These are phyloP conservation scores for Pelargonium fulgidum DNA, from an alignment of 441 rosid genomes.

Conservation along the genomic window DNA sequence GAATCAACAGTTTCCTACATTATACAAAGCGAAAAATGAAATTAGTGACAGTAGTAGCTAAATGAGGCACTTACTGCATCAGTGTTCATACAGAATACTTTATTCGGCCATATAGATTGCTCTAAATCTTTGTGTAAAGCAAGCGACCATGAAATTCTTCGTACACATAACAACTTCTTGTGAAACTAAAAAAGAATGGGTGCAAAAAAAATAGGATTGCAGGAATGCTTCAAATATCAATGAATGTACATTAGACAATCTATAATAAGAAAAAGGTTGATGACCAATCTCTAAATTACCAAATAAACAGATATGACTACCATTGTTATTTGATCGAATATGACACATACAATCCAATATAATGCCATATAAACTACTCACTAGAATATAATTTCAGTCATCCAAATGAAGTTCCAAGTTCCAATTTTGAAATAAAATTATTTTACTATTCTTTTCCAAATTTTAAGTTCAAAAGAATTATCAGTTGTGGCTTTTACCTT, in stretches of 20 bases:
- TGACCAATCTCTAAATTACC: neutral
- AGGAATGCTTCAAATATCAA: neutral
- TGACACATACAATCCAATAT: neutral
- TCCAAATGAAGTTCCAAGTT: neutral
- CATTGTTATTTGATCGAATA: neutral
- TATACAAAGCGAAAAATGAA: conserved; percentile 12
- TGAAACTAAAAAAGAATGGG: neutral
- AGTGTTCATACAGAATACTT: neutral
- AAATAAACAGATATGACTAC: neutral
- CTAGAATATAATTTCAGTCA: neutral
- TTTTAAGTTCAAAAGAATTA: neutral
- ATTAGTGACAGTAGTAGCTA: conserved; percentile 11
- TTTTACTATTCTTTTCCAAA: neutral
- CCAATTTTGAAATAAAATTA: neutral
- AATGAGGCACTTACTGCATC: neutral
- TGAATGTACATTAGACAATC: neutral
- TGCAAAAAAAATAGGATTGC: neutral
- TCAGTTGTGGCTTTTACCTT: neutral
- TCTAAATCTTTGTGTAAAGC: neutral
- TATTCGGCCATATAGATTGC: neutral
- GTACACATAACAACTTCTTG: neutral
- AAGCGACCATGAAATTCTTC: neutral
- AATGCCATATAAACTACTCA: neutral
- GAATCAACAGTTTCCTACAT: conserved; percentile 77
- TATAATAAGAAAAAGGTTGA: neutral